Evolutionary conservation across 768 basidiomycete genomes (phyloP), one percentile per base, ranked within the genome.

Genomic region (Mycena pura): DNA sequence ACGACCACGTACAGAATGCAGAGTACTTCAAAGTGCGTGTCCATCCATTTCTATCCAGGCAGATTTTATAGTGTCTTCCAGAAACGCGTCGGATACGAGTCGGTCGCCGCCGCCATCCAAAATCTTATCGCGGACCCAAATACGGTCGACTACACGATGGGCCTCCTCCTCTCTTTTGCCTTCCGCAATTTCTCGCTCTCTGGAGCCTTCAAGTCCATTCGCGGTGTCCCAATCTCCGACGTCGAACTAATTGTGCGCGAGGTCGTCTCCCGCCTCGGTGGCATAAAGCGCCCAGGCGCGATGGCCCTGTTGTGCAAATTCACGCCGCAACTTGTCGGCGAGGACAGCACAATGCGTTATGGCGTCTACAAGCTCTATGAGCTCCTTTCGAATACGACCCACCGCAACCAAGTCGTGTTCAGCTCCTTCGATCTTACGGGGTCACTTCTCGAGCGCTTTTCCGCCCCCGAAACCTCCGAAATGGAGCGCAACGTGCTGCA

Each of bases 331-430:
- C 68, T 72, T 21, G 68, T 71, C 32, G 61, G 71, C 32, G 73
- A 75, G 27, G 79, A 82, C 53, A 45, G 67, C 0, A 66, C 74
- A 17, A 73, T 87, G 65, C 83, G 87, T 11, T 84, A 85, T 58
- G 78, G 80, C 21, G 71, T 86, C 8, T 83, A 83, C 71, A 88
- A 83, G 66, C 72, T 90, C 11, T 73, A 92, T 50, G 92, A 93
- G 59, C 76, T 83, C 3, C 77, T 93, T 3, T 81, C 84, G 5
- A 76, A 77, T 7, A 77, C 81, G 28, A 86, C 80, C 58, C 92
- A 93, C 71, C 79, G 88, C 32, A 93, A 93, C 68, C 86, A 86
- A 21, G 88, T 86, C 10, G 74, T 90, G 10, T 75, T 94, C 43
- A 86, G 85, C 67, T 85, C 78, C 63, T 71, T 87, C 15, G 84